Base-by-base conservation (phyloP, 306 rosid species). In the Malus domestica region DNA sequence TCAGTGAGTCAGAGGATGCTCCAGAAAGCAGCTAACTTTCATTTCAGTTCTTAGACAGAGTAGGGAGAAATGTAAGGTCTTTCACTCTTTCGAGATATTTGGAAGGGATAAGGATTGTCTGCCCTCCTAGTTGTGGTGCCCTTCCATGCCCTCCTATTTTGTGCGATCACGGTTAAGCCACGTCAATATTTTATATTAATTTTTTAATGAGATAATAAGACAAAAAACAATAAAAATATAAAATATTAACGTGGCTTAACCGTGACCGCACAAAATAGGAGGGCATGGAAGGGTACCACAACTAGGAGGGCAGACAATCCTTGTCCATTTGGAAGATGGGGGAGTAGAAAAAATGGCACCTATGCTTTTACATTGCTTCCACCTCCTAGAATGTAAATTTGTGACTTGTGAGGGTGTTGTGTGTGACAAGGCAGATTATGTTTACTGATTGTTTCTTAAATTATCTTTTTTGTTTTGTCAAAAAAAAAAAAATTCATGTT, bases 301-400 rank as follows among this genome's bases (percentile, higher is more conserved):
- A 23, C 23, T 23, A 23, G 23, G 23, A 23, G 23, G 23, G 23
- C 23, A 23, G 23, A 23, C 23, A 23, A 23, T 23, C 23, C 23
- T 23, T 23, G 23, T 23, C 23, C 23, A 72, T 45, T 49, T 76
- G 80, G 77, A 81, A 87, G 89, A 74, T 30, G 38, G 54, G 29
- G 8, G 13, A 72, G 64, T n/a, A 83, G 64, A 79, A 82, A 10
- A 57, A 3, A 20, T n/a, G 82, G 80, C 79, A 84, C 77, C 40
- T 49, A 51, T 44, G 44, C 52, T 25, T 61, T 42, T 10, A 68
- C 57, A 60, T 85, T 81, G 83, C 73, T 74, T 71, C 61, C 65
- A 70, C 81, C 78, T 68, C 71, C 74, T 73, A 9, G 49, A 51
- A 38, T 77, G 84, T 76, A 82, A 68, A 83, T 70, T 64, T 80